phyloP scores from a whole-genome alignment of 2,329 filamentous ascomycete genomes.

The Talaromyces sp. region DNA sequence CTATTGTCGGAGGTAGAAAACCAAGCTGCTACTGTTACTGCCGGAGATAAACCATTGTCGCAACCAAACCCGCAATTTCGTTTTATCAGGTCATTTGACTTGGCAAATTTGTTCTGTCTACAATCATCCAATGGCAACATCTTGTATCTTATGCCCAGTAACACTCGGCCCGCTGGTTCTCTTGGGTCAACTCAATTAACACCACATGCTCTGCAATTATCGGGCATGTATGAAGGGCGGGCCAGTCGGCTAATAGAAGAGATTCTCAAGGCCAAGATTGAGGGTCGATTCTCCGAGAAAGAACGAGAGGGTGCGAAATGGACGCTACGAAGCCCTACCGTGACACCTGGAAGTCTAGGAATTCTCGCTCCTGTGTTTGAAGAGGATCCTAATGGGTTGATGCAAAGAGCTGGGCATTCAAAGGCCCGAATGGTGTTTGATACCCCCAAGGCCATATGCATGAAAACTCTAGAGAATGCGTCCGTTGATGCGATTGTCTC shows the following conservation, averaged over 20 bases:
- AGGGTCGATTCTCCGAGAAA: conserved; percentile 74
- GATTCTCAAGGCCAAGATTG: conserved; percentile 76
- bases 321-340: conserved; percentile 66
- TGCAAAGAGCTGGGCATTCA: conserved; percentile 46
- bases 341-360: conserved; percentile 50
- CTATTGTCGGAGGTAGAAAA: conserved; percentile 81
- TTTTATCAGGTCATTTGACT: conserved; percentile 66
- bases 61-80: conserved; percentile 53
- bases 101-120: conserved; percentile 65
- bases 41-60: conserved; percentile 19
- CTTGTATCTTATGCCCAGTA: conserved; percentile 30
- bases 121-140: conserved; percentile 35
- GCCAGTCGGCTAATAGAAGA: conserved; percentile 76
- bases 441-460: conserved; percentile 22
- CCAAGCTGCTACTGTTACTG: conserved; percentile 51
- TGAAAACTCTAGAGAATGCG: conserved; percentile 24
- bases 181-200: conserved; percentile 27
- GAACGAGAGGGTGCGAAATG: conserved; percentile 76
- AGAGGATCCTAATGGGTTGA: conserved; percentile 32
- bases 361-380: conserved; percentile 44
- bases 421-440: conserved; percentile 33
- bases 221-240: conserved; percentile 71
- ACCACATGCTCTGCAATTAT: conserved; percentile 64
- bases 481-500: conserved; percentile 50
- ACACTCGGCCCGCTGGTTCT: conserved; percentile 16